Base-by-base conservation (phyloP, 441 rosid species). In the Brassica hybrid region DNA sequence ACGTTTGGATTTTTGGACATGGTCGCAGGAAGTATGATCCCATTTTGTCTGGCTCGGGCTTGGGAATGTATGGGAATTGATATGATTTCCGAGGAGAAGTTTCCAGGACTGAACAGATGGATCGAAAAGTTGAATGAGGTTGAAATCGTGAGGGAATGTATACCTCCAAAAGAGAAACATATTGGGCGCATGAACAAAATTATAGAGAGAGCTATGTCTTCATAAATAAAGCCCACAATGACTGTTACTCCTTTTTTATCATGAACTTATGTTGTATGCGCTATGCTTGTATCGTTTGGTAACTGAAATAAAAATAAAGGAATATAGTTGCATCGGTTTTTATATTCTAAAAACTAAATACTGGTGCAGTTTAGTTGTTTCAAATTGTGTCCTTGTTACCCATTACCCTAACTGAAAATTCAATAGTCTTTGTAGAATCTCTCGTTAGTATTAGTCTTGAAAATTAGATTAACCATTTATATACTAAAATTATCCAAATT, bases 1-100 rank as follows among this genome's bases (percentile, higher is more conserved):
- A 74, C 36, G 0, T 9, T 74, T 6, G 77, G 77, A 56, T 74
- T 52, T 5, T 34, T 74, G 65, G 77, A 74, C 77, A 30, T 74
- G 48, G 77, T 74, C 10, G 72, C 41, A 8, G 71, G 71, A 54
- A 62, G 21, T 34, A 65, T 74, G 76, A 73, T 73, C 4, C 65
- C 65, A 1, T 64, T 52, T 50, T 65, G 71, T 34, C 1, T 65
- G 5, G 54, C 7, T 64, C 4, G 64, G 6, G 69, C 2, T 18
- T 64, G 64, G 71, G 77, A 74, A 56, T 19, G 25, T 23, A 56
- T 57, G 43, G 78, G 78, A 32, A 36, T 74, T 54, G 65, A 65
- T 64, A 13, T 74, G 70, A 65, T 74, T 32, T 16, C 77, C n/a
- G 38, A 65, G 8, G 71, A 74, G 1, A 74, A 34, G 65, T 74